A percentile compares a stretch with the other conserved stretches of the same genome.
Evolutionary conservation across 202 grass and related monocot genomes (phyloP).

Genomic region (Bolboschoenoplectus hybrid): DNA sequence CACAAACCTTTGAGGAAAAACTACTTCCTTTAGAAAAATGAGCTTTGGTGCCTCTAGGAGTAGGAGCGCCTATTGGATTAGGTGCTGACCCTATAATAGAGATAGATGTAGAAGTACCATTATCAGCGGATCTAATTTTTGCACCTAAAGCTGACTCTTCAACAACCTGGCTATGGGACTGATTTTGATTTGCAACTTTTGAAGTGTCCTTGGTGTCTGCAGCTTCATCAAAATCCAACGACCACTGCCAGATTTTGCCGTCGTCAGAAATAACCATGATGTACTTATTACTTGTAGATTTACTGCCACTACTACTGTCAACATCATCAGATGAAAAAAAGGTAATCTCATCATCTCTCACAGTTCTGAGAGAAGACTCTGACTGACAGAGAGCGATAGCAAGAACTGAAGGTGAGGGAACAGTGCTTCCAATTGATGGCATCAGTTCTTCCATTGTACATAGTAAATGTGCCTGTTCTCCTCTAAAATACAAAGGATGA

Average conservation of each 20-base stretch:
- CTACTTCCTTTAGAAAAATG: constrained; percentile 50
- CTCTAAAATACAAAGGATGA: constrained; percentile 54
- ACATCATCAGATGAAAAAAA: constrained; percentile 48
- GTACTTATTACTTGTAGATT: constrained; percentile 44
- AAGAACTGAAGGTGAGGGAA: constrained; percentile 81
- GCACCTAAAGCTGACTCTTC: constrained; percentile 41
- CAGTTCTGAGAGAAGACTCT: constrained; percentile 71
- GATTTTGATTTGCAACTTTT: constrained; percentile 57
- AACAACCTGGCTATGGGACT: constrained; percentile 33
- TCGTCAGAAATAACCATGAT: constrained; percentile 88
- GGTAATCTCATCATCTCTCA: constrained; percentile 52
- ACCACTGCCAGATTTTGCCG: constrained; percentile 94
- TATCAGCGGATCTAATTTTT: constrained; percentile 51
- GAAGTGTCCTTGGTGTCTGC: constrained; percentile 43
- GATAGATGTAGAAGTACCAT: constrained; percentile 57
- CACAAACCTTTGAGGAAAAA: constrained; percentile 68
- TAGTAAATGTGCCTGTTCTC: constrained; percentile 79
- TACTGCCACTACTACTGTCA: constrained; percentile 35
- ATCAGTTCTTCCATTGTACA: constrained; percentile 89
- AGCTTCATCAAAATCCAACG: constrained; percentile 72
- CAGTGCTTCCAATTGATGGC: constrained; percentile 79
- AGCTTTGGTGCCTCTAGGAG: constrained; percentile 51
- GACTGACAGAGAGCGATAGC: constrained; percentile 77
- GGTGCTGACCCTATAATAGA: constrained; percentile 61
- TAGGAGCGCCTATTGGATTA: constrained; percentile 52